Evolutionary conservation across 306 rosid species (phyloP).

Genomic region (Trifolium repens): DNA sequence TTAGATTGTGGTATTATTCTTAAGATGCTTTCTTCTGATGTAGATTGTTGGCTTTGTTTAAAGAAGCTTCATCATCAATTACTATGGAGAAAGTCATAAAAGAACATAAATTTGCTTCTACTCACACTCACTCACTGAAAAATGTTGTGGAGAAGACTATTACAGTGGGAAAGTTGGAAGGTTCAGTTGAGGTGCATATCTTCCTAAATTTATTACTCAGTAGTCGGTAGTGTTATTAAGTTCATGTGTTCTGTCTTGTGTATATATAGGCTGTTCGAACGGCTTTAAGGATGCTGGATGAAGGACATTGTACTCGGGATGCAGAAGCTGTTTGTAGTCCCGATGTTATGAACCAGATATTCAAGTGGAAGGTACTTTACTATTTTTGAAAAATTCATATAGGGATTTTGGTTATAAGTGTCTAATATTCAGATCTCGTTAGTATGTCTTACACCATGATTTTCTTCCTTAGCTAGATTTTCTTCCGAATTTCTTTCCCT

Average conservation of each 20-base stretch:
- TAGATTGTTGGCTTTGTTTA: constrained; percentile 69
- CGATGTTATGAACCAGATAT: constrained; percentile 66
- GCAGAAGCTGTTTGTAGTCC: constrained; percentile 81
- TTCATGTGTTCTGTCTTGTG: constrained; percentile 19
- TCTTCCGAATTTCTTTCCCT: background rate
- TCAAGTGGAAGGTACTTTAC: constrained; percentile 79
- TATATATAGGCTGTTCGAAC: constrained; percentile 76
- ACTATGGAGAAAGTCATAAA: constrained; percentile 60
- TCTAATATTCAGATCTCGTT: constrained; percentile 29
- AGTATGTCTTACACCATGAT: constrained; percentile 6
- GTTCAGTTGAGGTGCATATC: constrained; percentile 67
- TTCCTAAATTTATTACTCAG: constrained; percentile 5
- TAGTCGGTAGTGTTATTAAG: background rate
- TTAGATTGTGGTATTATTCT: constrained; percentile 30
- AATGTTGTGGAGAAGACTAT: constrained; percentile 69
- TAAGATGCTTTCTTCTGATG: constrained; percentile 39
- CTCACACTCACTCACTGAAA: constrained; percentile 56
- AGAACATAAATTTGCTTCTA: constrained; percentile 62
- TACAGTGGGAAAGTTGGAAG: constrained; percentile 84
- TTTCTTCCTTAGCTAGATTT: background rate
- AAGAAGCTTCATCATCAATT: constrained; percentile 64
- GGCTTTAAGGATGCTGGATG: constrained; percentile 71
- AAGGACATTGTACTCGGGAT: constrained; percentile 66
- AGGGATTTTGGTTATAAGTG: constrained; percentile 4
- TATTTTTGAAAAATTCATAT: constrained; percentile 20